These are phyloP conservation scores for Flaveria robusta DNA, from an alignment of 129 eudicot genomes.

Conservation along the genomic window DNA sequence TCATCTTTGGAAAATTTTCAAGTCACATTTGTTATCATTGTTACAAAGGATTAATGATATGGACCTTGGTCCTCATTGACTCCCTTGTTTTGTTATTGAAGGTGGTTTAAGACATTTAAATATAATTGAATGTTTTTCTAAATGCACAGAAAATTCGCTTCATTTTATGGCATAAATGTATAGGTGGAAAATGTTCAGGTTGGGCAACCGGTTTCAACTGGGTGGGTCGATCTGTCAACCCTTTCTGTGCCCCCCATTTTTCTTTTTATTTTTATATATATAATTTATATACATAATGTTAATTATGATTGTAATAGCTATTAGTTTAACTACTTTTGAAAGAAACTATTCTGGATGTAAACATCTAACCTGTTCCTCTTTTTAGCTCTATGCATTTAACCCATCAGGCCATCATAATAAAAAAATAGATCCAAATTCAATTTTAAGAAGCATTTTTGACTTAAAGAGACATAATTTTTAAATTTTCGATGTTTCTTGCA, in stretches of 20 bases:
- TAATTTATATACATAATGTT: neutral
- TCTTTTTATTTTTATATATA: neutral
- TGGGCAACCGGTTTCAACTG: neutral
- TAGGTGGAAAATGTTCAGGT: neutral
- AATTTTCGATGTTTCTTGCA: constrained; percentile 21
- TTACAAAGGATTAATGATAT: too few species aligned
- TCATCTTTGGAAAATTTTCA: too few species aligned
- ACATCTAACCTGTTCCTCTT: neutral
- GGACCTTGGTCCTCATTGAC: too few species aligned
- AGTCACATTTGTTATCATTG: too few species aligned
- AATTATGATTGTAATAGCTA: neutral
- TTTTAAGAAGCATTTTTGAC: neutral
- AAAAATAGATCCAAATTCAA: neutral
- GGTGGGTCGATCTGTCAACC: neutral
- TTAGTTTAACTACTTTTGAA: constrained; percentile 2
- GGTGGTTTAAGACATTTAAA: neutral
- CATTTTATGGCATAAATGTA: neutral
- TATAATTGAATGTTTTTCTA: neutral
- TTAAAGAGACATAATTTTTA: neutral
- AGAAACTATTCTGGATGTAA: neutral
- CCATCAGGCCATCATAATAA: neutral
- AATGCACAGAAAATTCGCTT: neutral
- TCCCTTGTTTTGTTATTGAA: neutral
- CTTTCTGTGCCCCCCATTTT: neutral
- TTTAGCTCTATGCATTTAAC: neutral